Conservation (phyloP, 306 rosid species). For the Begonia loranthoides region DNA sequence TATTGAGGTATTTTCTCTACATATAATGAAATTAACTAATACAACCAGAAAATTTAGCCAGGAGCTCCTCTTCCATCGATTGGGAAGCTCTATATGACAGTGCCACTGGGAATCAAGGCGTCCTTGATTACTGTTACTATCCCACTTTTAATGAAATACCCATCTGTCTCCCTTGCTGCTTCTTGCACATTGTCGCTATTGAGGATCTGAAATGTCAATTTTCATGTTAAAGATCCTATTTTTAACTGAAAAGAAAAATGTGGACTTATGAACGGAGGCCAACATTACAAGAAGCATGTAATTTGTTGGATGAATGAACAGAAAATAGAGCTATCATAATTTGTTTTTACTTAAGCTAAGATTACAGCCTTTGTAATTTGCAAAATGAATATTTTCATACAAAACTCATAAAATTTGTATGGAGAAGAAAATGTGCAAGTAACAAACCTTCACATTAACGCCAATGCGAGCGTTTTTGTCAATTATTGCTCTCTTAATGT, state of each 20-base stretch:
- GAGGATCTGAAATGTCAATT: constrained; percentile 38
- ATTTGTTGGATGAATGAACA: too few relatives aligned
- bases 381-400: too few relatives aligned
- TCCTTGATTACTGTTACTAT: constrained; percentile 91
- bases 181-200: constrained; percentile 79
- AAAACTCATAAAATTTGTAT: neutral
- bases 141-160: constrained; percentile 94
- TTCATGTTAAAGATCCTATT: neutral
- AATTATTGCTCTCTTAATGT: constrained; percentile 89
- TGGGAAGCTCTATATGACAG: constrained; percentile 30
- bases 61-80: too few relatives aligned
- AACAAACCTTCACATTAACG: constrained; percentile 64
- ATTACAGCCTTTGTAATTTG: too few relatives aligned
- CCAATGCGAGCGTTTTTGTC: constrained; percentile 98
- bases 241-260: neutral
- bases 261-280: neutral
- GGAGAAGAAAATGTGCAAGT: neutral
- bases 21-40: too few relatives aligned
- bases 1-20: too few relatives aligned
- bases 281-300: too few relatives aligned
- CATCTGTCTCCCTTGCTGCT: constrained; percentile 97
- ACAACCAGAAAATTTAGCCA: too few relatives aligned
- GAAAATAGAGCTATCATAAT: too few relatives aligned
- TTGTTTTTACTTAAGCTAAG: too few relatives aligned
- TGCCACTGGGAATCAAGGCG: constrained; percentile 86